Evolutionary conservation across 805 yeast species (phyloP), one percentile per base, ranked within the genome.

Genomic region (Lipomyces spencermartinsiae): DNA sequence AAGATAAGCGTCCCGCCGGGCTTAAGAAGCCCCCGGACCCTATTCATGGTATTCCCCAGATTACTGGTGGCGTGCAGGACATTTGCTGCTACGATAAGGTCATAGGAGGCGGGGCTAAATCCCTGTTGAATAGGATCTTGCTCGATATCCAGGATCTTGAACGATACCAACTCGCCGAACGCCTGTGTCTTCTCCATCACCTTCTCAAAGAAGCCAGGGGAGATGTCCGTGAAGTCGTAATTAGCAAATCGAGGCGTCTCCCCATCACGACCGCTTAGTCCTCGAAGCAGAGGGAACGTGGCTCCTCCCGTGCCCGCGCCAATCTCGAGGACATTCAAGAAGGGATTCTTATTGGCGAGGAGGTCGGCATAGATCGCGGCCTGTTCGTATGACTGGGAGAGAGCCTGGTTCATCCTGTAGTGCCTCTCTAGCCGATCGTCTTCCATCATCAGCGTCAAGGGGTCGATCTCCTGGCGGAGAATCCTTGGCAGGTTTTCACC

Each of bases 351-450:
- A 5, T 39, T 8, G 16, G 46, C 14, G 46, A 39, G 16, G 46
- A 10, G 46, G 43, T 37, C 43, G 43, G 43, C 43, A 37, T 37
- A 37, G 43, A 37, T 37, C 43, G 43, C 43, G 43, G 43, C 43
- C 43, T 37, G 43, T 37, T 37, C 43, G 43, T 37, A 37, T 37
- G 43, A 37, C 43, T 37, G 43, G 43, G 43, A 37, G 43, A 37
- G 43, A 3, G 43, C 43, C 43, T 37, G 43, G 43, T 37, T 37
- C 46, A 39, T 39, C 46, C 14, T 39, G 46, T 39, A 10, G 16
- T 39, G 46, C 46, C 46, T 8, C 46, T 37, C 43, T 37, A 37
- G 9, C 10, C 43, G 43, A 37, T 37, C 43, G 43, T 37, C 43
- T 37, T 37, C 43, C 43, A 37, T 37, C 43, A 37, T 37, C 43